A percentile compares a stretch with the other conserved stretches of the same genome.
Conservation (phyloP, 1,284 basidiomycete species). For the Porogramme epimiltina region DNA sequence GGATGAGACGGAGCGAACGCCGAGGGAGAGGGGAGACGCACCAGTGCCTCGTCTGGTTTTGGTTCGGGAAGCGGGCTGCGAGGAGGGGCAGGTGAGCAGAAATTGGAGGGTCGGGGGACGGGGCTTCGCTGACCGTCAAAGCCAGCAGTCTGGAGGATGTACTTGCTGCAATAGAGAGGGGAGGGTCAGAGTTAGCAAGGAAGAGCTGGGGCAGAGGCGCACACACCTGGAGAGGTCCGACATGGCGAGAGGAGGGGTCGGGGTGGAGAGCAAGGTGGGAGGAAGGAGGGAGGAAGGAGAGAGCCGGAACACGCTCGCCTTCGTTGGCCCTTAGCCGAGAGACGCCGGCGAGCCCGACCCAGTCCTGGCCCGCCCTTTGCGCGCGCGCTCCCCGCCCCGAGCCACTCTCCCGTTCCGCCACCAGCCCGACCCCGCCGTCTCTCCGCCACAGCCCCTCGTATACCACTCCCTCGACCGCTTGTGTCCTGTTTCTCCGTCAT, state of each 20-base stretch:
- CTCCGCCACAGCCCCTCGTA: not conserved
- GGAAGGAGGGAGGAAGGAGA: conserved; percentile 5
- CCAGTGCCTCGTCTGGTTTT: conserved; percentile 96
- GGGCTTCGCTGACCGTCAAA: conserved; percentile 70
- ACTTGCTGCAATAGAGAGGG: conserved; percentile 58
- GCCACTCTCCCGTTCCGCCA: not conserved
- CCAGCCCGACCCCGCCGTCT: not conserved
- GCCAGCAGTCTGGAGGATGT: conserved; percentile 81
- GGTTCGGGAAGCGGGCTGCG: conserved; percentile 91
- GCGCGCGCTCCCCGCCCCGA: not conserved
- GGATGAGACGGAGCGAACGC: not conserved
- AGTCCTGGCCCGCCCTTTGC: conserved; percentile 11
- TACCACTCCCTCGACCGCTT: not conserved
- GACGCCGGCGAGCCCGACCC: conserved; percentile 17
- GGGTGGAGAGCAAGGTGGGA: conserved; percentile 13
- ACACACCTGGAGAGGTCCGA: conserved; percentile 65
- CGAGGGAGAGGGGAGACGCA: conserved; percentile 38
- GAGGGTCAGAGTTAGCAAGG: conserved; percentile 5
- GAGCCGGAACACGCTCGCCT: conserved; percentile 24
- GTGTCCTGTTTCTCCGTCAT: conserved; percentile 40
- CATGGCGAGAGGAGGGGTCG: conserved; percentile 46
- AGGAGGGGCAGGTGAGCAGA: not conserved
- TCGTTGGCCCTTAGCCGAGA: conserved; percentile 9
- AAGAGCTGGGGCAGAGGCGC: conserved; percentile 2
- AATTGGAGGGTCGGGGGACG: not conserved